Evolutionary conservation across 345 rosid species (phyloP).

Genomic region (Ceriops zippeliana): DNA sequence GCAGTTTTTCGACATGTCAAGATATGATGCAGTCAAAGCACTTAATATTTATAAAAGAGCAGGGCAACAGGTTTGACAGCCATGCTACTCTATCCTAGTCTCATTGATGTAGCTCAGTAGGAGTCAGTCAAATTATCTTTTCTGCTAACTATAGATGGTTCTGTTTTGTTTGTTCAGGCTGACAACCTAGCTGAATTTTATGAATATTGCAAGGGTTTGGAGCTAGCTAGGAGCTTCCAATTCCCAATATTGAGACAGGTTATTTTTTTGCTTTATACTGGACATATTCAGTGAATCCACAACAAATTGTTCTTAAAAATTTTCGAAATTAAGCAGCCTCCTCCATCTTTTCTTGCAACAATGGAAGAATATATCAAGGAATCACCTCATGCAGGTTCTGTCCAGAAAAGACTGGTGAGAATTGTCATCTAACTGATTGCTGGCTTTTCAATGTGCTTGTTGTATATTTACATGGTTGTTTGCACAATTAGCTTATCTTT

Average conservation of each 20-base stretch:
- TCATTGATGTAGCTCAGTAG: too few species aligned
- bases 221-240: constrained; percentile 87
- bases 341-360: constrained; percentile 94
- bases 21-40: constrained; percentile 90
- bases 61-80: constrained; percentile 73
- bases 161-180: constrained; percentile 43
- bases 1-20: constrained; percentile 94
- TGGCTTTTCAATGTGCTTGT: too few species aligned
- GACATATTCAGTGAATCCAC: background rate
- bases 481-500: too few species aligned
- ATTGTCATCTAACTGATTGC: background rate
- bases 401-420: constrained; percentile 66
- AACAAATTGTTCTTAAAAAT: background rate
- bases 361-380: constrained; percentile 98
- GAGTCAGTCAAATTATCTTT: too few species aligned
- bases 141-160: background rate
- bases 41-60: constrained; percentile 79
- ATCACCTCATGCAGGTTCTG: constrained; percentile 76
- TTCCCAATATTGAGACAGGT: constrained; percentile 97
- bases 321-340: constrained; percentile 49
- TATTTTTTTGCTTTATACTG: constrained; percentile 8
- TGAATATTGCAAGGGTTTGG: constrained; percentile 89
- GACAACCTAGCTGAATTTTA: constrained; percentile 82
- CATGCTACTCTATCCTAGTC: background rate
- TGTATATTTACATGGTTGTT: too few species aligned